Evolutionary conservation across 768 basidiomycete genomes (phyloP), one percentile per base, ranked within the genome.

Genomic region (Boletus speciosus): DNA sequence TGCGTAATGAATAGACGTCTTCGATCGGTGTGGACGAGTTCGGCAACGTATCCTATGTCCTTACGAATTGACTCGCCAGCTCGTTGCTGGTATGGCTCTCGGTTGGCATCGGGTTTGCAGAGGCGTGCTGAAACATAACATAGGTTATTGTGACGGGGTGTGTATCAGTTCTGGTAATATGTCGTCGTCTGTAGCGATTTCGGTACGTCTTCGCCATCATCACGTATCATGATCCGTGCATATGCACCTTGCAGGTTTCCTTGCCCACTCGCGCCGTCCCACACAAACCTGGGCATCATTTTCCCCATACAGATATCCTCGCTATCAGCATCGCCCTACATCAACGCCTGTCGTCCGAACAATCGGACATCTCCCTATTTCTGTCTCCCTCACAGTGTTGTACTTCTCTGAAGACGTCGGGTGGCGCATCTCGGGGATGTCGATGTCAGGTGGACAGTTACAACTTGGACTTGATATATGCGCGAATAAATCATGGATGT

Each of bases 351-450:
- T 3, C 52, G 36, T 7, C 5, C 35, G 5, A 46, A 64, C 43
- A 64, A 65, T 14, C 72, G 63, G 57, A 69, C 65, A 3, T 5
- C 58, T 11, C 64, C 71, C 25, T 72, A 71, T 35, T 59, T 59
- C 54, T 3, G 41, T 69, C 32, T 65, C 71, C 8, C 61, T 71
- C 27, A 19, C 49, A 71, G 67, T 15, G 51, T 69, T 27, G 0
- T 66, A 2, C 29, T 31, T 31, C 8, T 27, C 29, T 31, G 29
- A 1, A 31, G 1, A 16, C 12, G 5, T 29, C 6, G 9, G 27
- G 42, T 10, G 25, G 42, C 6, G 14, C 7, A 23, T 23, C 3
- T 41, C 40, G 7, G 7, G 21, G 21, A 23, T 23, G 4, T 39
- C 38, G 19, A 39, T 38, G 10, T 37, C 37, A n/a, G n/a, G 2